Base-by-base conservation (phyloP, 805 yeast species). In the Candida pseudoglaebosa region DNA sequence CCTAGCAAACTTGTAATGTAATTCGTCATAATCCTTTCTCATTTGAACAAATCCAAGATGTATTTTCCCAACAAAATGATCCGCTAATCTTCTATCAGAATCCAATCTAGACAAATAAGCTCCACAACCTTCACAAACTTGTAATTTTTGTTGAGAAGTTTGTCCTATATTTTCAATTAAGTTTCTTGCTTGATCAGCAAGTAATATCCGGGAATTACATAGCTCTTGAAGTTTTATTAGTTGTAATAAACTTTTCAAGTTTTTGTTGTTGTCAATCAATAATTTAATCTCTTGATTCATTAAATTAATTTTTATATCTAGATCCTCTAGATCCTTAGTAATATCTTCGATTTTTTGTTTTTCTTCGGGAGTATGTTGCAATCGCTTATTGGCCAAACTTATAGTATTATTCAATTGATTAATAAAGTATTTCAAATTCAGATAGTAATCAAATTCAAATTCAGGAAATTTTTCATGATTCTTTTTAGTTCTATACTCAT, bases 121-220 rank as follows among this genome's bases (percentile, higher is more conserved):
- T 1, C 95, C 96, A 62, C 98, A 90, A 1, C 78, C 80, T 46
- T 78, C 84, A 61, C 98, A 90, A 1, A 87, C 95, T 58, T 89
- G 96, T 33, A 90, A 67, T 57, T 87, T 86, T 52, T 90, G 97
- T 53, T 85, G 95, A 1, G 93, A 87, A 9, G 89, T 76, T 49
- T 86, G 91, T 2, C 95, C 93, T 5, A 83, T 71, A 52, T 78
- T 80, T 41, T 86, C 95, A 10, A 81, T 73, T 5, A 84, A 61
- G 18, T 67, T 71, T 30, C 83, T 63, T 3, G 84, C 80, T 35
- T 71, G 74, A 37, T 74, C 76, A 1, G 82, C 77, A 13, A 79
- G 62, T 14, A 56, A 54, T 20, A 71, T 76, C 47, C 89, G 65
- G 46, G 76, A 72, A 28, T 63, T 64, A 43, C 52, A 70, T 41